Base-by-base conservation (phyloP, 73 alveolate species). In the Paramecium sonneborni region DNA sequence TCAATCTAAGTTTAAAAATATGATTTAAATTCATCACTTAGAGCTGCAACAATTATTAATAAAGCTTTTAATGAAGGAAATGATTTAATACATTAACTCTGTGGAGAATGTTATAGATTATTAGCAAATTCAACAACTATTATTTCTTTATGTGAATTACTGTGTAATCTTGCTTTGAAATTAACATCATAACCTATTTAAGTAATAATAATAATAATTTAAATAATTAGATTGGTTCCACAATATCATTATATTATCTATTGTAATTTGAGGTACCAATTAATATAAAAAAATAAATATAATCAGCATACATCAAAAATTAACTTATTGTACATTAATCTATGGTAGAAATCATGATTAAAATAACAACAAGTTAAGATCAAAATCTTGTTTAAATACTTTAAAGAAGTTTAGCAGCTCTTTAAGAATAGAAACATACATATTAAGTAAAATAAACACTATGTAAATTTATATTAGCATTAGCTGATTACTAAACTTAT, bases 51-150 rank as follows among this genome's bases (percentile, higher is more conserved):
- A 0, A 18, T 52, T 0, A 52, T 52, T 4, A 52, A 52, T 52
- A 52, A 52, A 9, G 32, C 68, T 15, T 52, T 52, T 52, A 52
- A 26, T 30, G 84, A 52, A 18, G 68, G 68, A 52, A 18, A 28
- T n/a, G 68, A 62, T 11, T 43, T 32, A 12, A 30, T 32, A 23
- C 24, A 62, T 26, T 30, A 26, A 62, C 24, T 62, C 5, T 30
- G 84, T 30, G 84, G 84, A 15, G 84, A 62, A 62, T 62, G 84
- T 32, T 62, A 62, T 26, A 26, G 84, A 62, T 62, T 62, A 62
- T 62, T 62, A 32, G 84, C 84, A 7, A 62, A 26, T 62, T 30
- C 39, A 11, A n/a, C 39, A 30, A 62, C 84, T 30, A 62, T 62
- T 62, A 6, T 1, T 30, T 32, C 84, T 30, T 32, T 62, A 30